Base-by-base conservation (phyloP, 164 flowering plant genomes). In the Chloranthus sessilifolius region DNA sequence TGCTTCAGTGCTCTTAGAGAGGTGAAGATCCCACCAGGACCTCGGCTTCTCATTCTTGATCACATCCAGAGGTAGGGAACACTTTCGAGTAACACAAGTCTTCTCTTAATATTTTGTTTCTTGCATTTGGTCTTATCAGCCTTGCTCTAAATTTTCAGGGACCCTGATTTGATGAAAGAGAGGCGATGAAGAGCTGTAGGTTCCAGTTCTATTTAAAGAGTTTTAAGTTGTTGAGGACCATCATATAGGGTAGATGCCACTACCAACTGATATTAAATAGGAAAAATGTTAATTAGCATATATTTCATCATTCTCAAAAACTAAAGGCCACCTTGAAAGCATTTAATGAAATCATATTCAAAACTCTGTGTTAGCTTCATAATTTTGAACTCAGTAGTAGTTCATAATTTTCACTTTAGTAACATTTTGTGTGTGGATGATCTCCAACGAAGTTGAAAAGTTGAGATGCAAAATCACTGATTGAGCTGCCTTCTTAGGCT, bases 21-120 rank as follows among this genome's bases (percentile, higher is more conserved):
- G 71, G 95, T 78, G 39, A 81, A 61, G 39, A 78, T 91, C 64
- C 98, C 96, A 17, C 96, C 98, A 17, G 98, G 98, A 37, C 98
- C 98, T 35, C 77, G 98, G 64, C 85, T 91, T 31, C 82, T 91
- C 45, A 91, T 88, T 67, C 92, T 88, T 10, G 86, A 91, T 60
- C 86, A 80, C 62, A 72, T 88, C 47, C 70, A 82, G 44, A 83
- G 96, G 96, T 83, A 4, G 16, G 64, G 45, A 12, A 43, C 20
- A 15, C 52, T 22, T 15, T 23, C 9, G 11, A 7, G 6, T 25
- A 19, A 41, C 5, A 7, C 16, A 23, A 19, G 19, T 41, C n/a
- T 9, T 5, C 15, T n/a, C 11, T 41, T 19, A 41, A 17, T 12
- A 19, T 8, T 6, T 23, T 9, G n/a, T 33, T 16, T 23, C 26